Conservation (phyloP, 345 rosid species). For the Microcos paniculata region DNA sequence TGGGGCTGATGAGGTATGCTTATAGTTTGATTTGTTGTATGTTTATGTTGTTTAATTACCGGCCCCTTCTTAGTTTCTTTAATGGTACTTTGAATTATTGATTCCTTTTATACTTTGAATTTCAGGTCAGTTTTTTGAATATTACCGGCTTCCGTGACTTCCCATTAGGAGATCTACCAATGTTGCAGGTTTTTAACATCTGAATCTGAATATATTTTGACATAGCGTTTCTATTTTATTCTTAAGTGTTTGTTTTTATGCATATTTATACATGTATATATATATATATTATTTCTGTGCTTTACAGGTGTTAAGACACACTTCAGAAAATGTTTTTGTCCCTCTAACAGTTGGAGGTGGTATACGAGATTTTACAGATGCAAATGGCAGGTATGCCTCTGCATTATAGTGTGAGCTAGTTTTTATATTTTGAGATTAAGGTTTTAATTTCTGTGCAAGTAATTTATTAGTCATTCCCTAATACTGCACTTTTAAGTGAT, state of each 20-base stretch:
- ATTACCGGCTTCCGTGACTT: constrained; percentile 94
- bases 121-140: constrained; percentile 90
- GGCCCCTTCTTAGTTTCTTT: not conserved
- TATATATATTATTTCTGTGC: constrained; percentile 13
- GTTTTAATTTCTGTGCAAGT: not conserved
- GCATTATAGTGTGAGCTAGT: not conserved
- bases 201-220: constrained; percentile 4
- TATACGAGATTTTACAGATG: constrained; percentile 91
- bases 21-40: not conserved
- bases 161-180: constrained; percentile 94
- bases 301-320: constrained; percentile 72
- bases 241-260: not conserved
- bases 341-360: constrained; percentile 99
- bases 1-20: constrained; percentile 93
- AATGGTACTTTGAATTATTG: not conserved
- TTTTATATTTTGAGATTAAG: not conserved
- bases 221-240: too few relatives aligned
- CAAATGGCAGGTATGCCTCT: constrained; percentile 78
- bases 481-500: not conserved
- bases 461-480: constrained; percentile 1
- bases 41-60: not conserved
- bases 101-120: constrained; percentile 20
- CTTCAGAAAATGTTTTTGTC: constrained; percentile 96
- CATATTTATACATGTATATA: too few relatives aligned
- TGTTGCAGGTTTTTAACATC: constrained; percentile 70